phyloP scores from a whole-genome alignment of 2,329 filamentous ascomycete species.

The Sporothrix sp. region DNA sequence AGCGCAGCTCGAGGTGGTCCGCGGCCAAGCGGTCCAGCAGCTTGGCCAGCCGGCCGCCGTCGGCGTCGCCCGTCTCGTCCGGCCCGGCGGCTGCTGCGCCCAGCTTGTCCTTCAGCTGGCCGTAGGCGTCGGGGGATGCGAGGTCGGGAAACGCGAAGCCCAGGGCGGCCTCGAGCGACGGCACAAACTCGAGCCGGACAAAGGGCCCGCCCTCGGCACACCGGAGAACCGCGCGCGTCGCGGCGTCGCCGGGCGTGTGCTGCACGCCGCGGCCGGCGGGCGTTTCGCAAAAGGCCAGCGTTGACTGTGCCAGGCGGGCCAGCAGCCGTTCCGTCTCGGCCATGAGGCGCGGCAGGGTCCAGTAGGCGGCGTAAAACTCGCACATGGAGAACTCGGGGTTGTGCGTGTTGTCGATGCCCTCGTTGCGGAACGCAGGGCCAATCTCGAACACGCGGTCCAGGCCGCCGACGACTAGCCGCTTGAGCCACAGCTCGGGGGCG shows the following conservation, averaged over 20 bases:
- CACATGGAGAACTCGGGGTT: conserved; percentile 97
- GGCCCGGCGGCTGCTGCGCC: conserved; percentile 19
- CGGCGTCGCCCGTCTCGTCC: conserved; percentile 49
- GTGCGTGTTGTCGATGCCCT: conserved; percentile 82
- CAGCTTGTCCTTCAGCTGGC: conserved; percentile 41
- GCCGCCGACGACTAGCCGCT: conserved; percentile 80
- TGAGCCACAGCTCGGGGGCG: conserved; percentile 91
- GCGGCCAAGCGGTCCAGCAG: conserved; percentile 75
- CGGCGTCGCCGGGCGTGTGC: neutral
- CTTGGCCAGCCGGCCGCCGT: conserved; percentile 48
- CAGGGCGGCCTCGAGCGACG: conserved; percentile 61
- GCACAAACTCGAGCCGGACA: conserved; percentile 68
- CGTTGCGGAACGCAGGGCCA: conserved; percentile 84
- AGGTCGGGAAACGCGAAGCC: conserved; percentile 57
- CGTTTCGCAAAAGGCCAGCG: conserved; percentile 26
- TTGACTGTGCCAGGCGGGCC: conserved; percentile 36
- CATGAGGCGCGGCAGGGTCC: conserved; percentile 66
- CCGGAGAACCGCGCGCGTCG: neutral
- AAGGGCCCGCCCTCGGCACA: conserved; percentile 36
- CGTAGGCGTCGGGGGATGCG: conserved; percentile 42
- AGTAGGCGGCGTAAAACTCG: conserved; percentile 89
- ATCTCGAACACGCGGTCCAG: conserved; percentile 89
- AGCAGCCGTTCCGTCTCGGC: conserved; percentile 64
- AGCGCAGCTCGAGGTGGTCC: conserved; percentile 61
- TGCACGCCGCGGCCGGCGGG: neutral